Evolutionary conservation across 2,329 filamentous ascomycete genomes (phyloP).

Genomic region (Fusarium dimerum): DNA sequence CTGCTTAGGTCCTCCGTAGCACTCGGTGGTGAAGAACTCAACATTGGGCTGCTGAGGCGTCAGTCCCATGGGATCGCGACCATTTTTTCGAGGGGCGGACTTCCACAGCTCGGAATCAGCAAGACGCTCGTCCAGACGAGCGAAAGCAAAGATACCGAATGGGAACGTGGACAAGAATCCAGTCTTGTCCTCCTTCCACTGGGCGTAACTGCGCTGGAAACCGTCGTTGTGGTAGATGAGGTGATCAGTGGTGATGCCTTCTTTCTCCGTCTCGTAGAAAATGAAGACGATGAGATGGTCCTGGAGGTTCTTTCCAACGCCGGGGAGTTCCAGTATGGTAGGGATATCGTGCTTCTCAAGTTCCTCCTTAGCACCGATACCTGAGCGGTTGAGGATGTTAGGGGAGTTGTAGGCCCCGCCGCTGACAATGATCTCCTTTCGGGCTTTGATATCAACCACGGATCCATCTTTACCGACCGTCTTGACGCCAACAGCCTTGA

Average conservation of each 20-base stretch:
- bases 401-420: slow-evolving; percentile 54
- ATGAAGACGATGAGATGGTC: slow-evolving; percentile 57
- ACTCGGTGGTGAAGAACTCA: slow-evolving; percentile 64
- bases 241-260: slow-evolving; percentile 56
- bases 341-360: slow-evolving; percentile 42
- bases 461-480: slow-evolving; percentile 44
- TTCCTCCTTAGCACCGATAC: slow-evolving; percentile 49
- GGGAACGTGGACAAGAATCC: slow-evolving; percentile 63
- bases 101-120: slow-evolving; percentile 56
- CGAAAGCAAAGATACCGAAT: slow-evolving; percentile 63
- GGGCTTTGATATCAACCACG: slow-evolving; percentile 39
- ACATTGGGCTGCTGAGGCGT: slow-evolving; percentile 57
- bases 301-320: slow-evolving; percentile 53
- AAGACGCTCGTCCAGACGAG: slow-evolving; percentile 62
- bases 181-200: slow-evolving; percentile 59
- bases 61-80: slow-evolving; percentile 65
- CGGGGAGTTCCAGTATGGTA: slow-evolving; percentile 44
- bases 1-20: slow-evolving; percentile 61
- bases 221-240: slow-evolving; percentile 55
- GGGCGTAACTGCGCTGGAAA: slow-evolving; percentile 49
- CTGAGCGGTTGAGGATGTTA: slow-evolving; percentile 53
- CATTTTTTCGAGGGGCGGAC: slow-evolving; percentile 45
- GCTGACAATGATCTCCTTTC: slow-evolving; percentile 42
- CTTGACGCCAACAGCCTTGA: slow-evolving; percentile 47
- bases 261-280: slow-evolving; percentile 58